Base-by-base conservation (phyloP, 1,284 basidiomycete genomes). In the Ceratobasidium sp. region DNA sequence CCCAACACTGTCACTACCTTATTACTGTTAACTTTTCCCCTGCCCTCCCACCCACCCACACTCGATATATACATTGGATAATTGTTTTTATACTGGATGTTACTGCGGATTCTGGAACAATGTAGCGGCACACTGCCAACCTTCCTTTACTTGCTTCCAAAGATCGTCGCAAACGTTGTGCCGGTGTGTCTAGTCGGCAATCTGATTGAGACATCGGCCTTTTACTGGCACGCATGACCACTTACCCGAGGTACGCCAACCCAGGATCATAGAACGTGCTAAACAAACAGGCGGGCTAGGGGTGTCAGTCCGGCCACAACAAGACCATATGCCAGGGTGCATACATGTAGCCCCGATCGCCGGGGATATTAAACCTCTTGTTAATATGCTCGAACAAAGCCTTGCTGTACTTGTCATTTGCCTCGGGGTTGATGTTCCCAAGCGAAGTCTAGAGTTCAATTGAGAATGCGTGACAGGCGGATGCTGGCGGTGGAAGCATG, bases 231-330 rank as follows among this genome's bases (percentile, higher is more conserved):
- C 53, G 29, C 53, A 65, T 59, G 51, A 27, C 39, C 1, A 80
- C 86, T 74, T 79, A 90, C 90, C 88, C 89, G 46, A 89, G 74
- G 79, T 85, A 83, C 34, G 80, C 84, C 27, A 83, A 81, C 19
- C 89, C 90, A 22, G 89, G 88, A 77, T 91, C 89, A 74, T 82
- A 78, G 82, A 88, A 91, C 1, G 82, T 81, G 78, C 88, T 88
- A 66, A 22, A 63, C 22, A 51, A 39, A 27, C 73, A 48, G 16
- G 29, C 63, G 53, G 51, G 31, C 31, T 24, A 54, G 54, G 54
- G 54, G 34, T 19, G 27, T 34, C 3, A 34, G 29, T 13, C 53
- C 22, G 68, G 51, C 41, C 22, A 76, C 39, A 14, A 11, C 46
- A 37, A 31, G 29, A 9, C 11, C 16, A 59, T 4, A 13, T 27